These are phyloP conservation scores for Syzygium aromaticum DNA, from an alignment of 345 rosid species.

Conservation along the genomic window DNA sequence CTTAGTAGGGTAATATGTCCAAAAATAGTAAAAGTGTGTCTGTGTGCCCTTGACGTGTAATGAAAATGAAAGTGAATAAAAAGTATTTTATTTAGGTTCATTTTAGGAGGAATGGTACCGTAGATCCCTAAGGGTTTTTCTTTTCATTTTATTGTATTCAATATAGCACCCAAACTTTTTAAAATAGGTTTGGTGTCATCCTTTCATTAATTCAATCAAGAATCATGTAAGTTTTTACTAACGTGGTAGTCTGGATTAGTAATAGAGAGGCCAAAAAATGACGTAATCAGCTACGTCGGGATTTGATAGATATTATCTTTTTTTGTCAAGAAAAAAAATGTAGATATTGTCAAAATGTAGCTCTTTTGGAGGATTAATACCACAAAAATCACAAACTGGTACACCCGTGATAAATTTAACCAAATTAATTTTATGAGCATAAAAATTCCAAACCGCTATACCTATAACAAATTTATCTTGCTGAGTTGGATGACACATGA, in stretches of 20 bases:
- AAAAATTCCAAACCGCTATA: no score
- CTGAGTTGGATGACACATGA: no score
- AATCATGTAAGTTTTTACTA: neutral
- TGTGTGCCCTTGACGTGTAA: neutral
- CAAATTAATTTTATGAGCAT: no score
- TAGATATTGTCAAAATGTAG: no score
- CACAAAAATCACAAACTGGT: no score
- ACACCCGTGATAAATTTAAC: no score
- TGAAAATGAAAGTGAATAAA: neutral
- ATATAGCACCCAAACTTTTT: neutral
- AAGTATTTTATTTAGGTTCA: neutral
- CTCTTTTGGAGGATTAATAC: no score
- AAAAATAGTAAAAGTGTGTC: neutral
- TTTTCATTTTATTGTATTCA: neutral
- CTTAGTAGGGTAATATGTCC: neutral
- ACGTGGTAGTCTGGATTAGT: neutral
- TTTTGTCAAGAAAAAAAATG: no score
- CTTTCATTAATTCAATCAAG: neutral
- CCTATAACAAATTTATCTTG: no score
- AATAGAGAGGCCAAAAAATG: neutral
- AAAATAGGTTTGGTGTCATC: neutral
- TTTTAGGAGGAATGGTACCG: neutral
- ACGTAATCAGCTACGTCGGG: neutral
- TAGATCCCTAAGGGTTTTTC: neutral
- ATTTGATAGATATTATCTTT: neutral